Evolutionary conservation across 495 filamentous ascomycete genomes (phyloP), one percentile per base, ranked within the genome.

Genomic region (Diplogelasinospora grovesii): DNA sequence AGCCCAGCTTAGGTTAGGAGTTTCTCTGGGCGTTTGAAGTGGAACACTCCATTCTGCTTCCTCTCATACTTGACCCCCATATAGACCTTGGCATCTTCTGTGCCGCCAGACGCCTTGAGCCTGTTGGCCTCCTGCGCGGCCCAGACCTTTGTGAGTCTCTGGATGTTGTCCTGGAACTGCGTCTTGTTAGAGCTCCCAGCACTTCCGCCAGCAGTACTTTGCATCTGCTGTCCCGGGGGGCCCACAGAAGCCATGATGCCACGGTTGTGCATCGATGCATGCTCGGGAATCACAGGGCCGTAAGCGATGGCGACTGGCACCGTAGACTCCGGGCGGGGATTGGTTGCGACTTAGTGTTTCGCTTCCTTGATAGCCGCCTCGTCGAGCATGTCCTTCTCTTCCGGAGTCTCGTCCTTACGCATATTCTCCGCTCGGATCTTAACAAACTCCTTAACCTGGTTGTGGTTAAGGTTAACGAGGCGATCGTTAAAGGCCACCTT

Each of bases 371-470:
- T 56, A 21, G 71, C 68, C 1, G 41, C 53, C 2, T 21, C 11
- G 19, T 56, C 47, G n/a, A 39, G 34, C 5, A 32, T 28, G 3
- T 32, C 31, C 10, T 50, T 46, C 31, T 63, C 53, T 41, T 66
- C 63, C 1, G 46, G 31, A 1, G 50, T 54, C 29, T 60, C 52
- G n/a, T 56, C 47, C 11, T 37, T 34, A 9, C 39, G 40, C 14
- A 39, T 15, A 1, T 36, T 49, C n/a, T 71, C 66, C 7, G 53
- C 44, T 8, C 70, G 65, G 18, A 74, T 56, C 50, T 68, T 73
- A 22, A 77, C 73, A 34, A 70, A 77, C 41, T 75, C 73, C 41
- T 77, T 77, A 36, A 77, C 50, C 8, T 69, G 60, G 13, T 66
- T 55, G 27, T 73, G 63, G 20, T 67, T 67, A 5, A 68, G 61